Conservation (phyloP, 148 eudicot species). For the Rhododendron mucronatum region DNA sequence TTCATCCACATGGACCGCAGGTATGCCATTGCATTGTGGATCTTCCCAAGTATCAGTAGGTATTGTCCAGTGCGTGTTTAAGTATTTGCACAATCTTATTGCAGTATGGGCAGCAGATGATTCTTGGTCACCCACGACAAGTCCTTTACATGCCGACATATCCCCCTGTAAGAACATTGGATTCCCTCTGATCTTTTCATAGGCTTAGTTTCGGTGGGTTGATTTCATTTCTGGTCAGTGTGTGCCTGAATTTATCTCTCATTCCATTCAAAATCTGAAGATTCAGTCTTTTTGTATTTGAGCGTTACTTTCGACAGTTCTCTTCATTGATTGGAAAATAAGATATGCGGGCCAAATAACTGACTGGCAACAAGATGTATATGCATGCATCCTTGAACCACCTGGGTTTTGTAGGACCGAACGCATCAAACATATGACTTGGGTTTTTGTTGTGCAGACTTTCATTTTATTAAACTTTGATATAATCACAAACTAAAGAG, state of each 20-base stretch:
- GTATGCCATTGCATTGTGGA: constrained; percentile 22
- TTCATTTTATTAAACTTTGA: not conserved
- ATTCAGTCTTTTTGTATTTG: not conserved
- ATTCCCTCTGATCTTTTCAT: not conserved
- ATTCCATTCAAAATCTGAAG: not conserved
- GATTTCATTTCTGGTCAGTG: not conserved
- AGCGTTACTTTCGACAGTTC: not conserved
- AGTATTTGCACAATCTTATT: not conserved
- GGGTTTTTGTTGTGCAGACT: not conserved
- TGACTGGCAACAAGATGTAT: not conserved
- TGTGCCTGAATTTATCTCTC: not conserved
- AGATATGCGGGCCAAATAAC: not conserved
- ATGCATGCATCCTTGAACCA: not conserved
- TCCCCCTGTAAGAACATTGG: constrained; percentile 57
- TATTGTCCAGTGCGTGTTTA: not conserved
- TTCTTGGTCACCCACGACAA: constrained; percentile 80
- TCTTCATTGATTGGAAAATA: not conserved
- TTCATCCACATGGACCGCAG: constrained; percentile 84
- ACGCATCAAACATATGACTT: not conserved
- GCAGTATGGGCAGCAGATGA: constrained; percentile 94
- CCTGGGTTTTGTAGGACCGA: not conserved
- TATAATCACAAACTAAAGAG: not conserved
- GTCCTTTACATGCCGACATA: constrained; percentile 86
- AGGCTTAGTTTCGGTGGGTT: not conserved
- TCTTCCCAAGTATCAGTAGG: not conserved